These are phyloP conservation scores for Pseudogymnoascus sp. DNA, from an alignment of 2,329 filamentous ascomycete species.

Conservation along the genomic window DNA sequence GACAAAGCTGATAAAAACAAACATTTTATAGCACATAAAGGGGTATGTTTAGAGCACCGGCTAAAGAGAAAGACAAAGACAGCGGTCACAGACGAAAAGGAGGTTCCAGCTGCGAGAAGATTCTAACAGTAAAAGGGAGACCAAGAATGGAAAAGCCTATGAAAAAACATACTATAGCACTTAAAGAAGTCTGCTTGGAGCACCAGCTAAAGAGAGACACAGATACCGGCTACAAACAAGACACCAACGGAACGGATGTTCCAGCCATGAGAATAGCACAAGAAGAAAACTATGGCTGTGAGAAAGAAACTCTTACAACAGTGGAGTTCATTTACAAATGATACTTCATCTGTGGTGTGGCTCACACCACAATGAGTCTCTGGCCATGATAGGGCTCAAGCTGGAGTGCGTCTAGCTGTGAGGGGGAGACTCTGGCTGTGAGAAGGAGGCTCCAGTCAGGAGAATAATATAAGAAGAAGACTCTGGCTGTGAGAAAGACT, in stretches of 20 bases:
- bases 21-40: no score
- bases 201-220: neutral
- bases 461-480: neutral
- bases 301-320: neutral
- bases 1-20: no score
- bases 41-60: no score
- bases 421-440: neutral
- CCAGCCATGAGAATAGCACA: neutral
- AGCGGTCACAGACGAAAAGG: neutral
- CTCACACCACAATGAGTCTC: neutral
- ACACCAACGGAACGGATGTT: neutral
- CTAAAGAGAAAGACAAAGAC: neutral
- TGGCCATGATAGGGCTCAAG: neutral
- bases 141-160: no score
- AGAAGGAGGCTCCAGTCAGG: neutral
- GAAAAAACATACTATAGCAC: no score
- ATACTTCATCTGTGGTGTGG: neutral
- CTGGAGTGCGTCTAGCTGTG: neutral
- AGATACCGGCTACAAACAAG: neutral
- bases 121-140: neutral
- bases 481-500: neutral
- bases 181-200: no score
- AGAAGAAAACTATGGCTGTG: neutral
- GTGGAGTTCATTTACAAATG: neutral
- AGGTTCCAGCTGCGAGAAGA: neutral